Evolutionary conservation across 495 filamentous ascomycete genomes (phyloP), one percentile per base, ranked within the genome.

Genomic region (Podospora comata): DNA sequence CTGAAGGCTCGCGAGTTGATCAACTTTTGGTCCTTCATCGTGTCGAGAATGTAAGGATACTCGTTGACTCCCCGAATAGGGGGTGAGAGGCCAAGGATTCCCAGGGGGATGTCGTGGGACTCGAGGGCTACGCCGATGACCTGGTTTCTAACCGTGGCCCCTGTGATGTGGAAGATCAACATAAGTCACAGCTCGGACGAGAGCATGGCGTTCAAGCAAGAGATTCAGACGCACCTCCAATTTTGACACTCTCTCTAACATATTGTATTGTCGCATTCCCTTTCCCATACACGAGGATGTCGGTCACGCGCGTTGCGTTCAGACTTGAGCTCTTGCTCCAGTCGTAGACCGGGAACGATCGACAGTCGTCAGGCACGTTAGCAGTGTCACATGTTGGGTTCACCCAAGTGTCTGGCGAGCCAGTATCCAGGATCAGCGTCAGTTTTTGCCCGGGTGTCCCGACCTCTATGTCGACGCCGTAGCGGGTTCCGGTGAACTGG

Each of bases 1-100:
- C 87, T 90, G 75, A 92, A 96, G 23, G 92, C 86, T 68, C 85
- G 89, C 26, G 87, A 89, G 60, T 89, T 84, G 73, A 91, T 92
- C 39, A 88, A 57, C 4, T 85, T 87, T 58, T 87, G 80, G 11
- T 83, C 69, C 9, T 84, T 85, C 75, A 96, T 81, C 5, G 83
- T 82, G 71, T 86, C 85, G 60, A 92, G 88, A 7, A 94, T 78
- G 67, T 91, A 92, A 16, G 85, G 74, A 70, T 95, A 95, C 2
- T 84, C 72, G 30, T 80, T 80, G 30, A 79, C 79, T 19, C 74
- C 65, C 34, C 81, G 77, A 18, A 83, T 76, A 66, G 83, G 87
- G 7, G 79, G 90, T 16, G 79, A 80, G 56, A 96, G 86, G 23
- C 92, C 92, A 39, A 96, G 75, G 48, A 96, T 90, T 60, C 91